Evolutionary conservation across 163 green algal species (phyloP), one percentile per base, ranked within the genome.

Genomic region (Coccomyxa subellipsoidea): DNA sequence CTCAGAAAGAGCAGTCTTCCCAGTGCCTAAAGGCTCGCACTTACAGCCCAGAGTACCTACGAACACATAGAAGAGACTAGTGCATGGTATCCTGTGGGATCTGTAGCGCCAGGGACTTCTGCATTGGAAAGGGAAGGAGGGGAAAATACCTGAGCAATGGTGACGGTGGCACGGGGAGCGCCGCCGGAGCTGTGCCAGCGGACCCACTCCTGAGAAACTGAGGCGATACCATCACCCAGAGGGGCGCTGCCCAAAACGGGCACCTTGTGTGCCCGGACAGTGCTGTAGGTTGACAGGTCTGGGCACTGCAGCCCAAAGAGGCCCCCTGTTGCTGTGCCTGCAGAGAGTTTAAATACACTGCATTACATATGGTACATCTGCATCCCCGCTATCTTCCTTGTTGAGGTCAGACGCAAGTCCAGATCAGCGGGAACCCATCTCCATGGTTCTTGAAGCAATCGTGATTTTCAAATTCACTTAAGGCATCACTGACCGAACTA

Each of bases 311-410:
- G 15, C 31, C 89, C 88, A 54, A 82, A 87, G 27, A 94, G 66
- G 15, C 84, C 72, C 29, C 90, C 90, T 34, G 59, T 81, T 1
- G 83, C 81, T 0, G 85, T 93, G 66, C 90, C 92, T 84, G 86
- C 35, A 75, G 25, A 80, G n/a, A 35, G n/a, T 21, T 23, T 37
- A 25, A 9, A 77, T 37, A 25, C 12, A 78, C 12, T 54, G 27
- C 29, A 73, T 73, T 8, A 73, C 18, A 8, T 12, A 36, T 73
- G 66, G 21, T 66, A 18, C 18, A 21, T 77, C 69, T 35, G 12
- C 15, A 35, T 18, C 15, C 21, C 10, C 69, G 15, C n/a, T 21
- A 35, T 77, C 69, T 37, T 18, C 69, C 10, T 18, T 12, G 15
- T 35, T 18, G 69, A 18, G 25, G 18, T 66, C 12, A 12, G 47